Conservation (phyloP, 768 basidiomycete species). For the Symmetrospora coprosmae region DNA sequence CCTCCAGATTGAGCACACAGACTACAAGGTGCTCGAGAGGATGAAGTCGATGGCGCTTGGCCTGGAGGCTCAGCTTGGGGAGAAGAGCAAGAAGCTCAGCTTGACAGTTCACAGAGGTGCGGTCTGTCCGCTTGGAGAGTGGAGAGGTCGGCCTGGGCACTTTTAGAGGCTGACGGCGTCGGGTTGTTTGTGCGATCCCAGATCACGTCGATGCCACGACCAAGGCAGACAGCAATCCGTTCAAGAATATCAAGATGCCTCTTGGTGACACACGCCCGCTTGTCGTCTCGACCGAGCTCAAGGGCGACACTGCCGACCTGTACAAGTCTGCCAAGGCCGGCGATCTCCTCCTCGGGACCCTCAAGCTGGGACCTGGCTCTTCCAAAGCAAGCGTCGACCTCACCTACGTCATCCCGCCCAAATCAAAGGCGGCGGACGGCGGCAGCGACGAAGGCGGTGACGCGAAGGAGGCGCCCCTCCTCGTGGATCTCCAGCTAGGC, state of each 20-base stretch:
- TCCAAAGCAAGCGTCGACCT: background rate
- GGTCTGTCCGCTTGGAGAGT: background rate
- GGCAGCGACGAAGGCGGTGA: background rate
- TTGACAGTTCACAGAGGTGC: constrained; percentile 9
- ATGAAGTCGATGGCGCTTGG: constrained; percentile 3
- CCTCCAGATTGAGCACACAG: background rate
- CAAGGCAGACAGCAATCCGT: background rate
- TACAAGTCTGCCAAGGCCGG: constrained; percentile 17
- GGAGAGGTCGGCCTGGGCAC: too few relatives aligned
- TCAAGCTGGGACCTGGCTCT: background rate
- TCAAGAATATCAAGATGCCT: background rate
- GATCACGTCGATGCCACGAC: background rate
- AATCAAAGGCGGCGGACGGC: constrained; percentile 2
- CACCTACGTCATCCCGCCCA: constrained; percentile 7
- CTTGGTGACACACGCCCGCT: background rate
- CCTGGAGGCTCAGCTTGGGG: constrained; percentile 1
- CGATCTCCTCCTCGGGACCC: constrained; percentile 19
- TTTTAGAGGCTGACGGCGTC: background rate
- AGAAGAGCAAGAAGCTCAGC: constrained; percentile 12
- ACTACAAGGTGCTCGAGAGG: constrained; percentile 12
- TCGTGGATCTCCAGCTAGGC: constrained; percentile 21
- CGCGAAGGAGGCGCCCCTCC: constrained; percentile 15
- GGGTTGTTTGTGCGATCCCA: background rate
- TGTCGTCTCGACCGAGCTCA: background rate
- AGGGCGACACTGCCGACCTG: constrained; percentile 4